These are phyloP conservation scores for Diaporthe batatas DNA, from an alignment of 2,329 filamentous ascomycete species.

Conservation along the genomic window DNA sequence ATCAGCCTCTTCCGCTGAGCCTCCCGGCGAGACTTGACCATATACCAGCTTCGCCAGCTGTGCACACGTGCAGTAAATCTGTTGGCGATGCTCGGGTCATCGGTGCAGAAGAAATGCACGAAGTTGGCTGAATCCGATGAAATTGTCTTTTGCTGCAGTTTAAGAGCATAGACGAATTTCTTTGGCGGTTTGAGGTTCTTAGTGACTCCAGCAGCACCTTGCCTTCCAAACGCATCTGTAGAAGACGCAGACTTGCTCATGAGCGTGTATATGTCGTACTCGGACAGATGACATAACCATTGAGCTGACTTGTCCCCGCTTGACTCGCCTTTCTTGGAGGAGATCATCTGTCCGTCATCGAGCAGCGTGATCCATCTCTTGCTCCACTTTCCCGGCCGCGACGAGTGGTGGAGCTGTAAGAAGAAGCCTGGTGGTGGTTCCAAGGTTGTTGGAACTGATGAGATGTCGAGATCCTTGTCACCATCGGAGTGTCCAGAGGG, in stretches of 20 bases:
- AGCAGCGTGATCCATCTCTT: conserved; percentile 85
- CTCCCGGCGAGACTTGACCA: conserved; percentile 68
- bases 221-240: conserved; percentile 67
- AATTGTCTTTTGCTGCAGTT: conserved; percentile 91
- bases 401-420: conserved; percentile 83
- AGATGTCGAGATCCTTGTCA: conserved; percentile 73
- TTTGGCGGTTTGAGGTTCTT: conserved; percentile 87
- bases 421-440: conserved; percentile 75
- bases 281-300: conserved; percentile 86
- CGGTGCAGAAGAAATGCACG: conserved; percentile 91
- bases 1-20: conserved; percentile 48
- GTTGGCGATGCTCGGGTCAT: conserved; percentile 76
- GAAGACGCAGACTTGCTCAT: conserved; percentile 53
- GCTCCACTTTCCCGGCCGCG: conserved; percentile 87
- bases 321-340: conserved; percentile 78
- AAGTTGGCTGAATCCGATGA: conserved; percentile 88
- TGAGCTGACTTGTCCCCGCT: conserved; percentile 74
- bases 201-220: conserved; percentile 45
- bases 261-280: conserved; percentile 91
- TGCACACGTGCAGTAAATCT: conserved; percentile 80
- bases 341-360: conserved; percentile 76
- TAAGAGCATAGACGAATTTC: conserved; percentile 87
- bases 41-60: conserved; percentile 91
- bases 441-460: conserved; percentile 69
- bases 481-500: conserved; percentile 68